Evolutionary conservation across 306 rosid genomes (phyloP).

Genomic region (Calophaca sinica): DNA sequence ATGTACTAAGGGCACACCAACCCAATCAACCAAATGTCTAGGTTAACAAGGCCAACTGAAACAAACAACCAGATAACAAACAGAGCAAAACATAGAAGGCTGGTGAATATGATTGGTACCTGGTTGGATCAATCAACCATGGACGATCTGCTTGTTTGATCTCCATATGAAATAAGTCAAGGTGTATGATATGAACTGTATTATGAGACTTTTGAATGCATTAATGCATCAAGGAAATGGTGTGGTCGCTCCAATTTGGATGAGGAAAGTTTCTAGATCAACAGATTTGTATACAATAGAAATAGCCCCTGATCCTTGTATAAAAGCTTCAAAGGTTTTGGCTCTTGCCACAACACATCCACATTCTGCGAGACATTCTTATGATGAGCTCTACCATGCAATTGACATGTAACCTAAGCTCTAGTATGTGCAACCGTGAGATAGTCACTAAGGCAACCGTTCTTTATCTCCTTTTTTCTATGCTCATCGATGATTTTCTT

Average conservation of each 20-base stretch:
- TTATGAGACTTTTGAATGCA: conserved; percentile 70
- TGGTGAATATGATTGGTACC: conserved; percentile 67
- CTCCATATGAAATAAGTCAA: conserved; percentile 64
- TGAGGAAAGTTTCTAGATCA: conserved; percentile 67
- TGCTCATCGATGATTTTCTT: too few species aligned
- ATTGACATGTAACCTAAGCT: conserved; percentile 76
- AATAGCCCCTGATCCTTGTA: conserved; percentile 88
- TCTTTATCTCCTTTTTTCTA: too few species aligned
- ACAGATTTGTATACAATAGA: conserved; percentile 82
- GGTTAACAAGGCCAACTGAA: too few species aligned
- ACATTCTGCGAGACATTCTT: conserved; percentile 75
- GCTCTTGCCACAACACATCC: conserved; percentile 71
- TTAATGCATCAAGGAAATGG: conserved; percentile 51
- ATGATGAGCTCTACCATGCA: conserved; percentile 78
- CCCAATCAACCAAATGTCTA: too few species aligned
- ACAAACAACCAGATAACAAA: too few species aligned
- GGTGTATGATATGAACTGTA: conserved; percentile 75
- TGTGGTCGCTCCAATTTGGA: conserved; percentile 44
- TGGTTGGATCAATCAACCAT: conserved; percentile 76
- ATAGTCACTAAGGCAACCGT: too few species aligned
- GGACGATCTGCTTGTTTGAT: conserved; percentile 85
- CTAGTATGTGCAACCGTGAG: too few species aligned
- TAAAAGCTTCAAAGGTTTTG: conserved; percentile 72
- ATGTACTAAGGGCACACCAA: too few species aligned
- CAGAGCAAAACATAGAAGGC: too few species aligned